Conservation (phyloP, 148 eudicot genomes). For the Cornus kousa region DNA sequence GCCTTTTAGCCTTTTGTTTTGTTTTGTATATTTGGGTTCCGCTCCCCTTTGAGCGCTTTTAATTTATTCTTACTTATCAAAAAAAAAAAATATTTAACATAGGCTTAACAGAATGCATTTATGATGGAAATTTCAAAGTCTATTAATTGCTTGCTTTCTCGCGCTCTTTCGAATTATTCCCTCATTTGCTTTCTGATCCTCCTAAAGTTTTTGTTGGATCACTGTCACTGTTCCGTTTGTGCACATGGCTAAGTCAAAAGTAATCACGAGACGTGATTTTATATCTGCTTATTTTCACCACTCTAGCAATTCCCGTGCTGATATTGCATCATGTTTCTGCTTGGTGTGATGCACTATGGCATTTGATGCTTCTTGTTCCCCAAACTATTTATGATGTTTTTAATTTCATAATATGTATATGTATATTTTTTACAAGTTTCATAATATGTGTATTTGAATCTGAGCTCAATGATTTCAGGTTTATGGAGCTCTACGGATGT, state of each 20-base stretch:
- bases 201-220: neutral
- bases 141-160: slow-evolving; percentile 21
- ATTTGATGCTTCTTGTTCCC: neutral
- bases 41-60: too few relatives aligned
- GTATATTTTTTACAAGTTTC: neutral
- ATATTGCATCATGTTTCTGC: neutral
- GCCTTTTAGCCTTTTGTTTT: too few relatives aligned
- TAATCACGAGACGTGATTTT: neutral
- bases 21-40: too few relatives aligned
- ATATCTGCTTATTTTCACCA: too few relatives aligned
- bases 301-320: neutral
- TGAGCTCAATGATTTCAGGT: slow-evolving; percentile 46
- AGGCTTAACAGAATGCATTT: too few relatives aligned
- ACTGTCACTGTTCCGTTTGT: neutral
- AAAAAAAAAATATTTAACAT: too few relatives aligned
- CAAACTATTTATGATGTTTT: neutral
- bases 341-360: neutral
- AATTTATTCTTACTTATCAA: too few relatives aligned
- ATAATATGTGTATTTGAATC: neutral
- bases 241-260: neutral
- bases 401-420: neutral
- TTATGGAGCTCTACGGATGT: slow-evolving; percentile 96
- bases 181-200: neutral
- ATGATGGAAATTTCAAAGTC: slow-evolving; percentile 44
- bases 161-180: neutral